Percentiles rank a stretch among this genome's conserved stretches.
Conservation (phyloP, 768 basidiomycete species). For the Sarcodon aspratus region DNA sequence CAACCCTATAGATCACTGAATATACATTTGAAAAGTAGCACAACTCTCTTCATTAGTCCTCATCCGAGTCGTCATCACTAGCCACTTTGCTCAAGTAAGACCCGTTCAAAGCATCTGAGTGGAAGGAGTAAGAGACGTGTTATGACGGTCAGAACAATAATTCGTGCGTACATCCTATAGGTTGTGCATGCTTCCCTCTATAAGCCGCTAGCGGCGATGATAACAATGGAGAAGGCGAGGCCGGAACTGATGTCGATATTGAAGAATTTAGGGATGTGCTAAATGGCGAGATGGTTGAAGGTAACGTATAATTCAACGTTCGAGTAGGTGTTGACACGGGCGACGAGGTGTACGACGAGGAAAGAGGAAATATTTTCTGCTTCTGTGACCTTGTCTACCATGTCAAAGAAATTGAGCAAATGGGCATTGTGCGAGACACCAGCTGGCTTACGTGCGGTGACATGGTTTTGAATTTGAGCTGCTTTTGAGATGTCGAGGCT, state of each 20-base stretch:
- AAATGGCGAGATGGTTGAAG: constrained; percentile 12
- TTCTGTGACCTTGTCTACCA: constrained; percentile 13
- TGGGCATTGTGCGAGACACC: background rate
- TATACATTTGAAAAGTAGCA: too few relatives aligned
- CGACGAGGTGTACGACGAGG: constrained; percentile 16
- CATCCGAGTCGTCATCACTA: too few relatives aligned
- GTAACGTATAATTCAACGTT: constrained; percentile 19
- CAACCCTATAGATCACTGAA: too few relatives aligned
- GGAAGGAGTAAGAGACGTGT: too few relatives aligned
- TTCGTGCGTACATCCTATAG: constrained; percentile 22
- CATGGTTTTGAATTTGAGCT: background rate
- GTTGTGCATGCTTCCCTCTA: constrained; percentile 23
- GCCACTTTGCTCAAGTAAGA: too few relatives aligned
- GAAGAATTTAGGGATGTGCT: constrained; percentile 25
- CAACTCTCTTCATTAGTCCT: too few relatives aligned
- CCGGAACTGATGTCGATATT: constrained; percentile 8
- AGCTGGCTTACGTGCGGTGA: background rate
- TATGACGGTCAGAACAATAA: background rate
- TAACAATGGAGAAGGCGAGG: constrained; percentile 9
- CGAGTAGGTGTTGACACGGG: constrained; percentile 26
- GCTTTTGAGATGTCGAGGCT: background rate
- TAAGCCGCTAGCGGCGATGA: constrained; percentile 23
- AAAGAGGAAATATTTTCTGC: constrained; percentile 14
- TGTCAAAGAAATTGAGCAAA: background rate
- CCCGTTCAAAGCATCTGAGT: too few relatives aligned